These are phyloP conservation scores for Lentinus brumalis DNA, from an alignment of 768 basidiomycete species.

Conservation along the genomic window DNA sequence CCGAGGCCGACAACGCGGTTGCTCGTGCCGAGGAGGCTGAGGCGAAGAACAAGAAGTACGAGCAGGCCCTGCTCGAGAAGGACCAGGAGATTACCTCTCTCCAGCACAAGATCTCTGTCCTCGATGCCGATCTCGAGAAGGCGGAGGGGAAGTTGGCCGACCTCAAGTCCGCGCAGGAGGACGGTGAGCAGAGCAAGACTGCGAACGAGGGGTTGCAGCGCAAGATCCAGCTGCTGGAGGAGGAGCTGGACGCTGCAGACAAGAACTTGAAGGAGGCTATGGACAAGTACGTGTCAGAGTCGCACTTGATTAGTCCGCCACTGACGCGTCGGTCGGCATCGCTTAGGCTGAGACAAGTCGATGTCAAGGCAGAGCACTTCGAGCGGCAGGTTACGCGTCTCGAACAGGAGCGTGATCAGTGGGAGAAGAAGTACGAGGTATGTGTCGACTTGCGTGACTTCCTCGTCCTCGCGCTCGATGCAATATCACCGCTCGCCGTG, in stretches of 20 bases:
- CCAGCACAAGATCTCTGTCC: slow-evolving; percentile 61
- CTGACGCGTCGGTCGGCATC: slow-evolving; percentile 6
- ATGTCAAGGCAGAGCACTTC: slow-evolving; percentile 98
- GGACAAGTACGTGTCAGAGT: slow-evolving; percentile 78
- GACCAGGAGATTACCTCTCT: slow-evolving; percentile 89
- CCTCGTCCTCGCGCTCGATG: background rate
- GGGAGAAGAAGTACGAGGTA: slow-evolving; percentile 97
- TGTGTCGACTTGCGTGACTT: slow-evolving; percentile 26
- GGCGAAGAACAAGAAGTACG: slow-evolving; percentile 73
- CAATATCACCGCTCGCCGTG: background rate
- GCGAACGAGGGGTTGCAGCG: slow-evolving; percentile 73
- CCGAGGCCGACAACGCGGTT: slow-evolving; percentile 82
- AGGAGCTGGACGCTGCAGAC: slow-evolving; percentile 94
- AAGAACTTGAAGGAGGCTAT: slow-evolving; percentile 96
- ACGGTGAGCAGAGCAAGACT: slow-evolving; percentile 69
- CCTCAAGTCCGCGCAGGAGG: slow-evolving; percentile 63
- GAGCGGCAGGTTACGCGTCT: slow-evolving; percentile 85
- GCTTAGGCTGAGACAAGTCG: slow-evolving; percentile 86
- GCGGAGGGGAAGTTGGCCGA: slow-evolving; percentile 65
- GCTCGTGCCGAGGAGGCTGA: slow-evolving; percentile 88
- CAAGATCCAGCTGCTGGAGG: slow-evolving; percentile 91
- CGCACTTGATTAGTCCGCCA: background rate
- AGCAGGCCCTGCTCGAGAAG: slow-evolving; percentile 73
- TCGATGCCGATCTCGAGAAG: slow-evolving; percentile 72
- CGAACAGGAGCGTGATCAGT: slow-evolving; percentile 89